phyloP scores from a whole-genome alignment of 495 filamentous ascomycete genomes.

The Aspergillus bertholletiae region DNA sequence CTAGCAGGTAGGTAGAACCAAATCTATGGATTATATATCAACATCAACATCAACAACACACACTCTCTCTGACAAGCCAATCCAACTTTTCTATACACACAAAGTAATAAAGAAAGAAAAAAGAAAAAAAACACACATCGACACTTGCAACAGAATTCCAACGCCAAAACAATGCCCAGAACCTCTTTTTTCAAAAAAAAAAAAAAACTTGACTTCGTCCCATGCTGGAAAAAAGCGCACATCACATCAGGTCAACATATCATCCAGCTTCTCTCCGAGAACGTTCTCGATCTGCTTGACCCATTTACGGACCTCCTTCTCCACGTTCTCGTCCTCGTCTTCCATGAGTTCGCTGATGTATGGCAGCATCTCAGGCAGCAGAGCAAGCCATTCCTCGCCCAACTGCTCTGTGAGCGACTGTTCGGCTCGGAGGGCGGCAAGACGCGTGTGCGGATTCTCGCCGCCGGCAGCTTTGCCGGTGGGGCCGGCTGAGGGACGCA shows the following conservation, averaged over 20 bases:
- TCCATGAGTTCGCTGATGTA: constrained; percentile 92
- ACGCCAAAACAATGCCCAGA: constrained; percentile 1
- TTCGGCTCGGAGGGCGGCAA: constrained; percentile 77
- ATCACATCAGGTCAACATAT: constrained; percentile 83
- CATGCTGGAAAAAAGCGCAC: too few relatives aligned
- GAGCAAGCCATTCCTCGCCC: constrained; percentile 86
- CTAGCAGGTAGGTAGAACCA: not conserved
- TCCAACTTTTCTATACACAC: constrained; percentile 6
- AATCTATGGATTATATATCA: not conserved
- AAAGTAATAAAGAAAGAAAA: too few relatives aligned
- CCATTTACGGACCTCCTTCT: constrained; percentile 82
- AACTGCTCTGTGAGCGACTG: constrained; percentile 70
- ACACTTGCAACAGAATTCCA: not conserved
- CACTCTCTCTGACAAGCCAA: not conserved
- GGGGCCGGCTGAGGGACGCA: constrained; percentile 65
- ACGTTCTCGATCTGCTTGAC: constrained; percentile 82
- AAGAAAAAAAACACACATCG: not conserved
- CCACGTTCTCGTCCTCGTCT: constrained; percentile 90
- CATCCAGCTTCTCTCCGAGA: constrained; percentile 80
- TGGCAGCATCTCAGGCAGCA: constrained; percentile 91
- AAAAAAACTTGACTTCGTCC: too few relatives aligned
- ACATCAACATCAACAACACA: not conserved
- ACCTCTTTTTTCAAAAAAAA: not conserved
- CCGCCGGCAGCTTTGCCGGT: constrained; percentile 50
- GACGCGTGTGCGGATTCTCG: constrained; percentile 48